phyloP scores from a whole-genome alignment of 768 basidiomycete species.

The Mycena filopes region DNA sequence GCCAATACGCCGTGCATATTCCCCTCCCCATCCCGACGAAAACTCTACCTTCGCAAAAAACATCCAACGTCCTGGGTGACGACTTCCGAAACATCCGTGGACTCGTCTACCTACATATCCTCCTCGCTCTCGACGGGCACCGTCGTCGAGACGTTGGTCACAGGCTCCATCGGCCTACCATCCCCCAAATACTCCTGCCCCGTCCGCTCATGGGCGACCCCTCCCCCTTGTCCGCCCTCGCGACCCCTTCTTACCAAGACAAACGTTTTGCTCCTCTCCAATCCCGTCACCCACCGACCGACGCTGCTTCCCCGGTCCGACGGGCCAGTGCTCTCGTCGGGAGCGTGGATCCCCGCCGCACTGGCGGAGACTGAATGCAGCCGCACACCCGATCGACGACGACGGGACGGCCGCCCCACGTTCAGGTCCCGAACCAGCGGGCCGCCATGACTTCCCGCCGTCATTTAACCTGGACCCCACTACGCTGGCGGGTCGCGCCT shows the following conservation, averaged over 20 bases:
- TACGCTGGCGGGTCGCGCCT: no score
- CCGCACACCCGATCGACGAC: constrained; percentile 4
- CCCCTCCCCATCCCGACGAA: constrained; percentile 16
- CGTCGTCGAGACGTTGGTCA: constrained; percentile 17
- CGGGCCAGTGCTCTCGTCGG: not conserved
- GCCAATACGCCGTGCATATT: constrained; percentile 12
- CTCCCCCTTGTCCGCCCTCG: constrained; percentile 2
- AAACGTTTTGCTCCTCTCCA: constrained; percentile 13
- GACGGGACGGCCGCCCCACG: not conserved
- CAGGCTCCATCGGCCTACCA: constrained; percentile 2
- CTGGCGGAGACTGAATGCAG: not conserved
- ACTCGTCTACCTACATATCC: constrained; percentile 8
- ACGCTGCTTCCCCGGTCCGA: not conserved
- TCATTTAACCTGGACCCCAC: no score
- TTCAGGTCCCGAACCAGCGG: not conserved
- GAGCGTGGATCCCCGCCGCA: not conserved
- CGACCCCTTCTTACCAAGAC: constrained; percentile 19
- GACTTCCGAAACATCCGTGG: not conserved
- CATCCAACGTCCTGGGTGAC: constrained; percentile 23
- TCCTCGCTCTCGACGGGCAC: constrained; percentile 20
- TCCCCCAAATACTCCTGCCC: constrained; percentile 6
- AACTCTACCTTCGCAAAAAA: constrained; percentile 28
- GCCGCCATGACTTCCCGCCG: not conserved
- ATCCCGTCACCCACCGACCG: not conserved
- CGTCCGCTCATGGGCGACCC: constrained; percentile 10